Conservation (phyloP, 768 basidiomycete species). For the Lactarius psammicola region DNA sequence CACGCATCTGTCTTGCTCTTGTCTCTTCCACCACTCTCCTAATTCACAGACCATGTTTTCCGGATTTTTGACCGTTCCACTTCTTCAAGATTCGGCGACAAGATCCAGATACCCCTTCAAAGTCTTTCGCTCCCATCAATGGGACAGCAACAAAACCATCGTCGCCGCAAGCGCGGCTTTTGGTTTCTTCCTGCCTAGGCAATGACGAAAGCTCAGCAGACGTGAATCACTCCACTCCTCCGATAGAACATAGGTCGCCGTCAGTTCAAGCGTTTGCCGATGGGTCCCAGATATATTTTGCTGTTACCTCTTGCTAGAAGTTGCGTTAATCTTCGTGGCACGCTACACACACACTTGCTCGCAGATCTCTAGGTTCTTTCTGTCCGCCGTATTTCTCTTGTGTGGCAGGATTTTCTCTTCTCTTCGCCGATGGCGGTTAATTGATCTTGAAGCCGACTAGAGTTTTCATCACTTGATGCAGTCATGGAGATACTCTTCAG, state of each 20-base stretch:
- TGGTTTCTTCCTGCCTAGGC: background rate
- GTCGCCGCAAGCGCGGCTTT: background rate
- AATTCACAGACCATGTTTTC: slow-evolving; percentile 6
- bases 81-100: background rate
- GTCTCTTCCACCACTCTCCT: background rate
- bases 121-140: background rate
- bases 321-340: background rate
- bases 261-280: background rate
- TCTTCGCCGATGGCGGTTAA: background rate
- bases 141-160: background rate
- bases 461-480: slow-evolving; percentile 13
- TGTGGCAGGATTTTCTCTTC: background rate
- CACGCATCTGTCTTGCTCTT: slow-evolving; percentile 7
- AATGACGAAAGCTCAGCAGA: background rate
- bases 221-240: background rate
- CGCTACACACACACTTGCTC: slow-evolving; percentile 3
- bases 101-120: background rate
- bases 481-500: slow-evolving; percentile 9
- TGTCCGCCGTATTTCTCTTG: background rate
- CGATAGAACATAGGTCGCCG: background rate
- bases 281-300: slow-evolving; percentile 1
- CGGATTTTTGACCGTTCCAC: slow-evolving; percentile 20
- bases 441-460: slow-evolving; percentile 13
- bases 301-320: background rate
- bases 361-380: background rate